These are phyloP conservation scores for Geotrichum candidum DNA, from an alignment of 1,139 yeast species.

Conservation along the genomic window DNA sequence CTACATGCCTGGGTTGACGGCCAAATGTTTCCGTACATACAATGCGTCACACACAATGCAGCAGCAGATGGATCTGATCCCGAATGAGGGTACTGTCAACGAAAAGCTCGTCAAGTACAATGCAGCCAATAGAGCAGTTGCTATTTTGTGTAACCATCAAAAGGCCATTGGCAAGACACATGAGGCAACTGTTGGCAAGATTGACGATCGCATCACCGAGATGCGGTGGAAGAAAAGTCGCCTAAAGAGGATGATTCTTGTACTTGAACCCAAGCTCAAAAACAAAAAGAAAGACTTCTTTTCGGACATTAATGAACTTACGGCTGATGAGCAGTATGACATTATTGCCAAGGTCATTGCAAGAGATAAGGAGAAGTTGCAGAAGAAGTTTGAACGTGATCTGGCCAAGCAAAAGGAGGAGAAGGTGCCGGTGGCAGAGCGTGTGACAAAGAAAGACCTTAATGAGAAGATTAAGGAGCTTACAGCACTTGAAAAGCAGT, in stretches of 20 bases:
- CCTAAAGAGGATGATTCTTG: slow-evolving; percentile 61
- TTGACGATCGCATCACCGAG: slow-evolving; percentile 70
- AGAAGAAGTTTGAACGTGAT: slow-evolving; percentile 65
- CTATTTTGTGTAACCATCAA: slow-evolving; percentile 95
- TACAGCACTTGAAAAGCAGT: slow-evolving; percentile 51
- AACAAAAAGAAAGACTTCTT: slow-evolving; percentile 50
- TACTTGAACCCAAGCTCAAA: slow-evolving; percentile 54
- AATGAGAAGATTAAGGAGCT: slow-evolving; percentile 55
- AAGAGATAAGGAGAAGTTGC: slow-evolving; percentile 58
- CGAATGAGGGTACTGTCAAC: slow-evolving; percentile 77
- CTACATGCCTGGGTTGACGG: slow-evolving; percentile 90
- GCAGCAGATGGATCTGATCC: slow-evolving; percentile 77
- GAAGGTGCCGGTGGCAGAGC: slow-evolving; percentile 39
- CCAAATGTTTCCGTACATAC: slow-evolving; percentile 95
- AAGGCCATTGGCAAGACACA: slow-evolving; percentile 84
- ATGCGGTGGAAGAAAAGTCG: slow-evolving; percentile 79
- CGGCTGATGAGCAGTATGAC: slow-evolving; percentile 54
- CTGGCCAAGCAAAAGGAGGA: slow-evolving; percentile 65
- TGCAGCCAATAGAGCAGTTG: slow-evolving; percentile 93
- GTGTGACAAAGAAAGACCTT: slow-evolving; percentile 50
- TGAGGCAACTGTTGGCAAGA: slow-evolving; percentile 71
- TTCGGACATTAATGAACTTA: slow-evolving; percentile 63
- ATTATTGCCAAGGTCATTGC: slow-evolving; percentile 53
- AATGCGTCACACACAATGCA: slow-evolving; percentile 97
- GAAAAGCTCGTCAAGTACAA: slow-evolving; percentile 84